A percentile compares a stretch with the other conserved stretches of the same genome.
These are phyloP conservation scores for Trifolium repens DNA, from an alignment of 306 rosid species.

Conservation along the genomic window DNA sequence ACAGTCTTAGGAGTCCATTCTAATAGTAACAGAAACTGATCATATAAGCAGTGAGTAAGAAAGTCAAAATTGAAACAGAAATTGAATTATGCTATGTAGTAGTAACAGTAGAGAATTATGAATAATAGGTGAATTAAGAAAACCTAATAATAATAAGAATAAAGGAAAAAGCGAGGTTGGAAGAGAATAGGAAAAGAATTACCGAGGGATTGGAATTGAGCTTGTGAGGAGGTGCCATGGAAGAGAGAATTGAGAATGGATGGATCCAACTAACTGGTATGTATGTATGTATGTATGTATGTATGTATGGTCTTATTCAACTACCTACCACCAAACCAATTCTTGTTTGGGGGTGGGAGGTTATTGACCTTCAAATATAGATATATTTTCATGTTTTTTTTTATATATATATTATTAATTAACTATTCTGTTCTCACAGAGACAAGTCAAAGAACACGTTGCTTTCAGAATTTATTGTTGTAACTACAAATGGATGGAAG, in stretches of 20 bases:
- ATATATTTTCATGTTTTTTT: background rate
- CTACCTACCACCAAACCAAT: background rate
- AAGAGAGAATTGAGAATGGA: background rate
- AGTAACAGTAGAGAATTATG: slow-evolving; percentile 14
- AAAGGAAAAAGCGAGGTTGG: slow-evolving; percentile 23
- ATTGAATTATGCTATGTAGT: background rate
- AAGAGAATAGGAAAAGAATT: slow-evolving; percentile 29
- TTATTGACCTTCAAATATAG: slow-evolving; percentile 18
- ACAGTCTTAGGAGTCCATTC: too few relatives aligned
- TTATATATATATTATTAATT: background rate
- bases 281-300: too few relatives aligned
- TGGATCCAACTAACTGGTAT: background rate
- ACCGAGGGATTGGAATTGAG: slow-evolving; percentile 68
- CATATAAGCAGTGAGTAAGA: too few relatives aligned
- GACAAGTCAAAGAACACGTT: background rate
- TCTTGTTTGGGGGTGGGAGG: background rate
- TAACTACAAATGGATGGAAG: too few relatives aligned
- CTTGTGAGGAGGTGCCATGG: slow-evolving; percentile 89
- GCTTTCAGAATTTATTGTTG: background rate
- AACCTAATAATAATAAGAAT: background rate
- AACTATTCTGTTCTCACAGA: background rate
- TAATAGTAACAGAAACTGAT: too few relatives aligned
- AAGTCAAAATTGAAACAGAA: background rate
- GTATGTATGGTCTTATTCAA: background rate
- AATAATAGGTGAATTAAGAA: background rate